Percentiles rank a stretch among this genome's conserved stretches.
Conservation (phyloP, 768 basidiomycete genomes). For the Termitomyces sp. region DNA sequence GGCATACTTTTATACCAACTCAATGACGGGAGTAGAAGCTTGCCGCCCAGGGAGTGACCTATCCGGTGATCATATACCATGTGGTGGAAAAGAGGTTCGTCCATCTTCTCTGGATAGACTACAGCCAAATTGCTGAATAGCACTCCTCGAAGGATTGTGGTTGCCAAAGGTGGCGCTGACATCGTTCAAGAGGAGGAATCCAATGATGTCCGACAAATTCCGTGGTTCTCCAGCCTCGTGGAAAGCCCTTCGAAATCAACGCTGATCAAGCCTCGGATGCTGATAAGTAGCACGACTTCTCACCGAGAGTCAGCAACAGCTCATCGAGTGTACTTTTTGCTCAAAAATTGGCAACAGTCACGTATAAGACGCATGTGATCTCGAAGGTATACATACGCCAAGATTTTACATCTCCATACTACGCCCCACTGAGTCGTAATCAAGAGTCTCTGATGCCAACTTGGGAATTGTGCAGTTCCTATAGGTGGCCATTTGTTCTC, state of each 20-base stretch:
- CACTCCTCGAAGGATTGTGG: neutral
- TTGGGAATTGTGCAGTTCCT: neutral
- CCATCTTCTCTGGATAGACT: neutral
- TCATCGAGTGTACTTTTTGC: neutral
- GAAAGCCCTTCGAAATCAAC: neutral
- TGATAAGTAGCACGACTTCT: neutral
- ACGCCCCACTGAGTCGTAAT: neutral
- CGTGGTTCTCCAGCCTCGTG: neutral
- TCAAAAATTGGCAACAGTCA: neutral
- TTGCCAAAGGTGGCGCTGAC: neutral
- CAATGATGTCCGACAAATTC: neutral
- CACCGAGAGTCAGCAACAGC: too few species aligned
- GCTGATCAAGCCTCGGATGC: neutral
- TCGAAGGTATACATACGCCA: neutral
- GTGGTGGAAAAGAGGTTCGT: neutral
- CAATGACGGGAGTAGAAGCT: neutral
- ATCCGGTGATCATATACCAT: neutral
- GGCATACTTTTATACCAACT: neutral
- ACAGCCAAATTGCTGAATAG: neutral
- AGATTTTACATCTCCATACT: too few species aligned
- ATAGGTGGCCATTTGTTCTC: conserved; percentile 22
- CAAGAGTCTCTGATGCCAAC: neutral
- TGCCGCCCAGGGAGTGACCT: neutral
- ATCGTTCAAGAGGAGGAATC: too few species aligned
- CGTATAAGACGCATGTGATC: neutral